Evolutionary conservation across 495 filamentous ascomycete genomes (phyloP).

Genomic region (Aspergillus steynii): DNA sequence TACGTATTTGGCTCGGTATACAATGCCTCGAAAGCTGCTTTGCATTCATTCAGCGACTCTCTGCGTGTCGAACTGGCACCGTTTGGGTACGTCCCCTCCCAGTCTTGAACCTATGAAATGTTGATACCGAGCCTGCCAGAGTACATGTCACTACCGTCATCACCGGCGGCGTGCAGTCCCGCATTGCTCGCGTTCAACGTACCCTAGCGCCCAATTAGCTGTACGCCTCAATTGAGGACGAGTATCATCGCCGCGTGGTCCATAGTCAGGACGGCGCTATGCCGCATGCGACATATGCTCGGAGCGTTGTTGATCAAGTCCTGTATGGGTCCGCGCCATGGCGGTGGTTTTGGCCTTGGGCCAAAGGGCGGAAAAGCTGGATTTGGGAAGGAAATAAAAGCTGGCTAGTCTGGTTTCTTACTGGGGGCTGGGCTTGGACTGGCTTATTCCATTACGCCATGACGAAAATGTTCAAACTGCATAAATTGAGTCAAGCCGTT

Average conservation of each 20-base stretch:
- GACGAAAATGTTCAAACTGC: constrained; percentile 49
- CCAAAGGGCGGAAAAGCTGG: constrained; percentile 42
- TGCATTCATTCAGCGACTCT: constrained; percentile 61
- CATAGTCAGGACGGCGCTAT: constrained; percentile 61
- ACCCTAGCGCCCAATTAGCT: constrained; percentile 47
- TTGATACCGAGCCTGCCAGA: constrained; percentile 18
- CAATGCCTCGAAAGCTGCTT: constrained; percentile 64
- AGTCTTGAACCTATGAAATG: not conserved
- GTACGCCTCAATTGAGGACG: constrained; percentile 52
- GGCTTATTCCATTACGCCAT: constrained; percentile 43
- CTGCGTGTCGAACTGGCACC: constrained; percentile 56
- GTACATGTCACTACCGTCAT: constrained; percentile 58
- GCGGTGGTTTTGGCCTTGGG: constrained; percentile 51
- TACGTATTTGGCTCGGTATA: constrained; percentile 60
- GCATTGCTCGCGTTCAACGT: constrained; percentile 55
- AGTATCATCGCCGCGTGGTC: constrained; percentile 51
- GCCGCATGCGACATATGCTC: constrained; percentile 53
- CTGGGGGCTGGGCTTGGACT: constrained; percentile 43
- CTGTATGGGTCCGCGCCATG: constrained; percentile 46
- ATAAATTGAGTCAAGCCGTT: constrained; percentile 31
- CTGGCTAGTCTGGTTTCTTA: constrained; percentile 49
- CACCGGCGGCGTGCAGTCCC: constrained; percentile 62
- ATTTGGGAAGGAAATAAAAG: constrained; percentile 57
- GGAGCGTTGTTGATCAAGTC: constrained; percentile 55
- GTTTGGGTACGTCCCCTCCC: constrained; percentile 36